Base-by-base conservation (phyloP, 257 asterid species). In the Forsythia suspensa region DNA sequence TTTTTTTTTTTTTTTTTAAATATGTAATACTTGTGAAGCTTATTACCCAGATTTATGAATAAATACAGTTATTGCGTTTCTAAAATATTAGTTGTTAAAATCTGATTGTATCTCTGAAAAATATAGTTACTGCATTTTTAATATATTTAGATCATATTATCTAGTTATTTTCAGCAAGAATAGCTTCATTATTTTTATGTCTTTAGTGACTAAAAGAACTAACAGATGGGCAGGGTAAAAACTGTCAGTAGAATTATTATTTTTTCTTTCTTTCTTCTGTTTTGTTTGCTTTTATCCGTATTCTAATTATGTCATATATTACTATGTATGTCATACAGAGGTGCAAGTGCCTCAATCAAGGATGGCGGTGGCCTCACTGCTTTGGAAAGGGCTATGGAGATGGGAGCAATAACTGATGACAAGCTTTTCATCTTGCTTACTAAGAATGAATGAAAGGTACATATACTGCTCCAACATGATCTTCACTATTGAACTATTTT, bases 381-480 rank as follows among this genome's bases (percentile, higher is more conserved):
- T 46, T 83, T 95, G 79, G 99, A 95, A 84, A 90, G 98, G 83
- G 95, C 99, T 65, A 93, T 95, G 99, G 99, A 93, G 83, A 87
- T 88, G 93, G 99, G 99, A 76, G 98, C 98, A 84, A 90, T 93
- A 81, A 91, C 96, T 69, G 99, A 95, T 78, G 99, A 93, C 76
- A 89, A 88, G 88, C 95, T 95, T 75, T 95, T 95, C 76, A 81
- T 95, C 82, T 82, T 95, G 91, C 97, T 95, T 43, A 73, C 97
- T 4, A 96, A 87, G 88, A 93, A 96, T 57, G 93, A 89, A 55
- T 95, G 88, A 92, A 79, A 65, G 52, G 8, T 61, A 72, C 63
- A 41, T 8, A 38, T 71, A 18, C 34, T 71, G 71, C 67, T 73
- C 48, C n/a, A 21, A 79, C 70, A 78, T 57, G 81, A 43, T 65